Evolutionary conservation across 371 early-diverging fungal genomes (phyloP).

Genomic region (Mortierella sp.): DNA sequence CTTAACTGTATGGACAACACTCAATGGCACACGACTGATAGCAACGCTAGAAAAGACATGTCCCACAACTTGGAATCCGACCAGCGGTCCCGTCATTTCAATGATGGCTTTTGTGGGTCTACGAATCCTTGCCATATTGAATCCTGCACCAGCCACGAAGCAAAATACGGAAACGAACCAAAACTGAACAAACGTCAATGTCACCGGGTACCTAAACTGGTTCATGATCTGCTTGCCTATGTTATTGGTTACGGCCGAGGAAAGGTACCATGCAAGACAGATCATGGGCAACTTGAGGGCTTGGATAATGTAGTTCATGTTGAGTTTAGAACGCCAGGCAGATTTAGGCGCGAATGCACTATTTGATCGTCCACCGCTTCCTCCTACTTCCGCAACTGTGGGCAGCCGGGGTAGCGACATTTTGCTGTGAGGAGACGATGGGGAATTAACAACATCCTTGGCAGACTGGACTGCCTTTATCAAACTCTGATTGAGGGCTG

Average conservation of each 20-base stretch:
- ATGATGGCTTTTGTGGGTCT: conserved; percentile 68
- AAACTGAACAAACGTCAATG: conserved; percentile 86
- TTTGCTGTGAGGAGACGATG: conserved; percentile 26
- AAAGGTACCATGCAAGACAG: conserved; percentile 83
- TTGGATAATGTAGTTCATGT: conserved; percentile 10
- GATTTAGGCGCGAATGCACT: conserved; percentile 44
- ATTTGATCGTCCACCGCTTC: not conserved
- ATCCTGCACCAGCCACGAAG: conserved; percentile 58
- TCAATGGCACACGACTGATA: conserved; percentile 82
- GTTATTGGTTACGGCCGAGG: conserved; percentile 86
- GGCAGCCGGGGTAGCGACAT: conserved; percentile 25
- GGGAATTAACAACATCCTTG: conserved; percentile 33
- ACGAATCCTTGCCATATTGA: conserved; percentile 63
- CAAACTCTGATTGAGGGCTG: conserved; percentile 34
- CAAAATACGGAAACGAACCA: conserved; percentile 76
- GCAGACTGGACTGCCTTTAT: conserved; percentile 49
- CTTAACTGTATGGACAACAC: conserved; percentile 93
- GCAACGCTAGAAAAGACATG: conserved; percentile 87
- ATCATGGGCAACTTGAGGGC: conserved; percentile 59
- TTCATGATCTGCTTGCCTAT: conserved; percentile 84
- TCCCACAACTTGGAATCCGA: conserved; percentile 82
- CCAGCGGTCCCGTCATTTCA: conserved; percentile 75
- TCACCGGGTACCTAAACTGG: conserved; percentile 80
- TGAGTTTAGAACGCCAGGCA: conserved; percentile 8
- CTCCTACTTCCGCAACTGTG: conserved; percentile 13